A percentile compares a stretch with the other conserved stretches of the same genome.
These are phyloP conservation scores for Blepharisma japonicum DNA, from an alignment of 73 alveolate species.

Conservation along the genomic window DNA sequence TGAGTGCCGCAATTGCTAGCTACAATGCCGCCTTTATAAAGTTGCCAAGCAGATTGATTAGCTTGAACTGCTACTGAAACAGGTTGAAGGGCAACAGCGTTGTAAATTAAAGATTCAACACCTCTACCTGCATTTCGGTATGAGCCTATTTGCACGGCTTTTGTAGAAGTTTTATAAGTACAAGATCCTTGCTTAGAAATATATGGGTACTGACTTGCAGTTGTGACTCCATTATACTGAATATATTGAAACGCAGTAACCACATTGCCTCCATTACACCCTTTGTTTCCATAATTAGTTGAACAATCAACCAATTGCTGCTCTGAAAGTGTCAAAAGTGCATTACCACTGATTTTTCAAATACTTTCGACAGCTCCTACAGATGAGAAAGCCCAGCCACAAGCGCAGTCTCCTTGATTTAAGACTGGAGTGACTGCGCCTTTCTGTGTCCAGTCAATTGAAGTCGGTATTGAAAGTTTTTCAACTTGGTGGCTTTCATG, in stretches of 20 bases:
- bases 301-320: constrained; percentile 69
- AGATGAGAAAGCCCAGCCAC: constrained; percentile 89
- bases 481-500: background rate
- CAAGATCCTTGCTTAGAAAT: constrained; percentile 49
- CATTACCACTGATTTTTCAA: constrained; percentile 7
- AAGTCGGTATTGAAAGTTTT: constrained; percentile 31
- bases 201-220: constrained; percentile 79
- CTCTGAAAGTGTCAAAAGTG: constrained; percentile 42
- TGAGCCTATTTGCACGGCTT: background rate
- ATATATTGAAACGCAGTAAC: constrained; percentile 31
- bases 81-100: constrained; percentile 58
- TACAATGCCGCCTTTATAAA: constrained; percentile 59
- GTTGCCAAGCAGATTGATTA: constrained; percentile 48
- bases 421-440: constrained; percentile 65
- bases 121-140: constrained; percentile 16
- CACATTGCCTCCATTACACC: constrained; percentile 67
- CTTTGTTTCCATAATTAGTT: constrained; percentile 35
- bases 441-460: constrained; percentile 71
- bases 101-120: constrained; percentile 39
- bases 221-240: constrained; percentile 35
- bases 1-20: constrained; percentile 38
- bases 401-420: constrained; percentile 80
- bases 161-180: background rate
- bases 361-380: constrained; percentile 55
- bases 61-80: constrained; percentile 75